These are phyloP conservation scores for Teunomyces atbi DNA, from an alignment of 805 yeast species.

Conservation along the genomic window DNA sequence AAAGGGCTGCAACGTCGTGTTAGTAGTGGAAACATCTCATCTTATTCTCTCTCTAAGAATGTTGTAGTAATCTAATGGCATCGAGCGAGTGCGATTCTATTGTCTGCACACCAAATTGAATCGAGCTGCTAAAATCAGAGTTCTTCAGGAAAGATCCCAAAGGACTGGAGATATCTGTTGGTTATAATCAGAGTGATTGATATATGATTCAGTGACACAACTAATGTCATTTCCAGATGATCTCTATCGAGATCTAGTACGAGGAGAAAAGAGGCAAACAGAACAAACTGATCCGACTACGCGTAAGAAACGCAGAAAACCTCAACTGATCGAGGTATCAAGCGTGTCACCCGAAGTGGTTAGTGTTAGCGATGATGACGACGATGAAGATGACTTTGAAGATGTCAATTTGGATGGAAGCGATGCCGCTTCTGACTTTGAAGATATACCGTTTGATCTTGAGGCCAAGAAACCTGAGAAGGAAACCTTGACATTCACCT, in stretches of 20 bases:
- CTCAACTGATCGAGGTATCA: neutral
- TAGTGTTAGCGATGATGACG: constrained; percentile 3
- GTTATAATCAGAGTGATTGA: neutral
- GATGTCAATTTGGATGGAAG: constrained; percentile 9
- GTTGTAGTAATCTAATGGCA: neutral
- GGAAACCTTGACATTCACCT: constrained; percentile 6
- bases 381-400: constrained; percentile 16
- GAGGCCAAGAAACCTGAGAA: neutral
- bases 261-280: constrained; percentile 1
- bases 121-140: neutral
- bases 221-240: constrained; percentile 1
- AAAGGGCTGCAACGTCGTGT: neutral
- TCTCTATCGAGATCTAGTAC: neutral
- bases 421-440: constrained; percentile 16
- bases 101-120: neutral
- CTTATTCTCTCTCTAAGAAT: neutral
- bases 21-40: neutral
- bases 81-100: neutral
- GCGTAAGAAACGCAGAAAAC: constrained; percentile 1
- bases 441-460: constrained; percentile 18
- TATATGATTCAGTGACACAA: neutral
- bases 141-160: neutral
- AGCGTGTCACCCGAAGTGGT: constrained; percentile 1
- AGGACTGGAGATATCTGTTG: neutral
- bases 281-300: neutral